Base-by-base conservation (phyloP, 495 filamentous ascomycete genomes). In the Cetradonia linearis region DNA sequence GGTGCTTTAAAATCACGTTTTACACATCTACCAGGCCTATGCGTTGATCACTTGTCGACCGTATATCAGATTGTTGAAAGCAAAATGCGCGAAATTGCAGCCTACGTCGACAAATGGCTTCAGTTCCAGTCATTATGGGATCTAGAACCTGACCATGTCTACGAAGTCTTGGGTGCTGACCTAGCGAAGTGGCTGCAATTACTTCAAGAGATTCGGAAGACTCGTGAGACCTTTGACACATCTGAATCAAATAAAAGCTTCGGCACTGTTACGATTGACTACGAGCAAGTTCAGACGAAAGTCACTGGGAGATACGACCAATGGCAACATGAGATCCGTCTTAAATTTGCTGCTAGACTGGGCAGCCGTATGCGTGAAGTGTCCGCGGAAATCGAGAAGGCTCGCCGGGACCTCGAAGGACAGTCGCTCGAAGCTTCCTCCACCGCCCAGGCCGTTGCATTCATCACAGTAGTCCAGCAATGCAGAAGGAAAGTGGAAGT, bases 51-150 rank as follows among this genome's bases (percentile, higher is more conserved):
- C 40, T 79, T 99, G 18, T 78, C 82, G 36, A 77, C 84, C 62
- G 90, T 94, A 2, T 96, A 96, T 68, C 77, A 73, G 28, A 83
- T 82, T 2, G 78, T 99, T 20, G 91, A 97, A 68, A 77, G 79
- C 38, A 92, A 88, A 71, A 70, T 96, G 16, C 74, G 78, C 20
- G 82, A 84, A 23, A 87, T 96, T 36, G 80, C 86, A 20, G 74
- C 73, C 20, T 99, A 97, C 69, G 87, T 97, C 13, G 88, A 95
- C 67, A 90, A 96, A 73, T 99, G 93, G 93, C 76, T 97, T 38
- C 93, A 95, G 68, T 99, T 97, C 73, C 93, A 99, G 73, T 96
- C 92, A 4, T 80, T 99, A 25, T 99, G 93, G 93, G 93, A 99
- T 74, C 76, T 99, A 59, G 91, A 94, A 68, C 87, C 90, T 5